Percentiles rank a stretch among this genome's conserved stretches.
phyloP scores from a whole-genome alignment of 2,329 filamentous ascomycete species.

The Hypoxylon sp. region DNA sequence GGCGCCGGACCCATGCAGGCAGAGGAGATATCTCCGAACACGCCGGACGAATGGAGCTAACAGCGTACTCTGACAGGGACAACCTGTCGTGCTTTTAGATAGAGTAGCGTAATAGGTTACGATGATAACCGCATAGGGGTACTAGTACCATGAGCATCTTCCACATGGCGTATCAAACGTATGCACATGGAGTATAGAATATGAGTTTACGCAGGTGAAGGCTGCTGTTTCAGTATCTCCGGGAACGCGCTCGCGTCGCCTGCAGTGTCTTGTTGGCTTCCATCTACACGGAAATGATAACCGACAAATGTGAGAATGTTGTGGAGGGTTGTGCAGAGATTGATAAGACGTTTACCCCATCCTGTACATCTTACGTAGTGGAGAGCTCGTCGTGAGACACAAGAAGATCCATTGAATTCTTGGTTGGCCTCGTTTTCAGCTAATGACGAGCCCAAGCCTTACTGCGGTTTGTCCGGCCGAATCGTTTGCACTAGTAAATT shows the following conservation, averaged over 20 bases:
- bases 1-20: too few species aligned
- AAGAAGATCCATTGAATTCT: background rate
- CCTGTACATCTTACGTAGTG: constrained; percentile 11
- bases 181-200: background rate
- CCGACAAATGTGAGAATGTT: constrained; percentile 7
- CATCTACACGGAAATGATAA: constrained; percentile 8
- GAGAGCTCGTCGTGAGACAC: constrained; percentile 12
- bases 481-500: constrained; percentile 1
- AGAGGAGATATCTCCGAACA: too few species aligned
- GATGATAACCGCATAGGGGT: too few species aligned
- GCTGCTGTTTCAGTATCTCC: background rate
- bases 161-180: too few species aligned
- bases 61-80: too few species aligned
- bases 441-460: constrained; percentile 11
- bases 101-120: too few species aligned
- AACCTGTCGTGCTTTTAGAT: too few species aligned
- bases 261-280: background rate
- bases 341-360: constrained; percentile 15
- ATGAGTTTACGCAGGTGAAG: background rate
- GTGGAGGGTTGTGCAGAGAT: constrained; percentile 24
- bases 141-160: too few species aligned
- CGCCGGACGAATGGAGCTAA: too few species aligned
- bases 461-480: constrained; percentile 7
- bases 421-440: constrained; percentile 35
- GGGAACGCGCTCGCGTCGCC: constrained; percentile 1